A percentile compares a stretch with the other conserved stretches of the same genome.
Conservation (phyloP, 768 basidiomycete species). For the Russula sp. region DNA sequence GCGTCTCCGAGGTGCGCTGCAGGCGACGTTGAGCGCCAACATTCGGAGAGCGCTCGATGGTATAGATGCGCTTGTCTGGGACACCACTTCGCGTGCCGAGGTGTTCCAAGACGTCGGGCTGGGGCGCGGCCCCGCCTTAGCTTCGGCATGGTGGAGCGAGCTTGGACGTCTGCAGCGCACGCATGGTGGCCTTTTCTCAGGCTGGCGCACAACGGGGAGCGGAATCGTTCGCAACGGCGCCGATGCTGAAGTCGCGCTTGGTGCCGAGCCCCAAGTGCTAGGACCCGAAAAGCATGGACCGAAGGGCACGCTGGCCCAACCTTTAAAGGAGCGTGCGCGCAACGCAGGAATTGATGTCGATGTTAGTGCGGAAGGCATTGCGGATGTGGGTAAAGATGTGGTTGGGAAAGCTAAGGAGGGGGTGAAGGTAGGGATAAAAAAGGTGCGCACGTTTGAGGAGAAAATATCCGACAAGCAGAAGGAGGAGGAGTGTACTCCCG, state of each 20-base stretch:
- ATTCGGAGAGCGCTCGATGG: conserved; percentile 49
- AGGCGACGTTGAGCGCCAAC: conserved; percentile 56
- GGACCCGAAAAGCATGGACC: conserved; percentile 67
- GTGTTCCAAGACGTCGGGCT: conserved; percentile 67
- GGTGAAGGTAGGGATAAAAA: conserved; percentile 33
- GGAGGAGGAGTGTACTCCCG: conserved; percentile 36
- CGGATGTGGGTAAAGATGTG: conserved; percentile 33
- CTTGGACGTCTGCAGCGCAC: conserved; percentile 52
- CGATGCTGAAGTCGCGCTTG: conserved; percentile 55
- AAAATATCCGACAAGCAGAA: conserved; percentile 36
- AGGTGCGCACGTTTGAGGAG: conserved; percentile 38
- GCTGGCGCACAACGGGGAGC: conserved; percentile 57
- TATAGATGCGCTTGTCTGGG: conserved; percentile 56
- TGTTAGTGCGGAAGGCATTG: conserved; percentile 33
- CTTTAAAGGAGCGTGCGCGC: conserved; percentile 37
- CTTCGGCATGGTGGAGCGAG: conserved; percentile 70
- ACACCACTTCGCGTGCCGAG: conserved; percentile 53
- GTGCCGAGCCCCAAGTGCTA: conserved; percentile 71
- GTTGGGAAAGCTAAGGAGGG: conserved; percentile 34
- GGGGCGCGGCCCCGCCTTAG: conserved; percentile 45
- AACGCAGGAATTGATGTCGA: conserved; percentile 36
- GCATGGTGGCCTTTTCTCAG: conserved; percentile 40
- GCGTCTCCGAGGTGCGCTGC: conserved; percentile 58
- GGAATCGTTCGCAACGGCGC: conserved; percentile 50
- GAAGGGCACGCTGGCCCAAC: conserved; percentile 50